A percentile compares a stretch with the other conserved stretches of the same genome.
phyloP scores from a whole-genome alignment of 148 eudicot genomes.

The Rhododendron kiyosumense region DNA sequence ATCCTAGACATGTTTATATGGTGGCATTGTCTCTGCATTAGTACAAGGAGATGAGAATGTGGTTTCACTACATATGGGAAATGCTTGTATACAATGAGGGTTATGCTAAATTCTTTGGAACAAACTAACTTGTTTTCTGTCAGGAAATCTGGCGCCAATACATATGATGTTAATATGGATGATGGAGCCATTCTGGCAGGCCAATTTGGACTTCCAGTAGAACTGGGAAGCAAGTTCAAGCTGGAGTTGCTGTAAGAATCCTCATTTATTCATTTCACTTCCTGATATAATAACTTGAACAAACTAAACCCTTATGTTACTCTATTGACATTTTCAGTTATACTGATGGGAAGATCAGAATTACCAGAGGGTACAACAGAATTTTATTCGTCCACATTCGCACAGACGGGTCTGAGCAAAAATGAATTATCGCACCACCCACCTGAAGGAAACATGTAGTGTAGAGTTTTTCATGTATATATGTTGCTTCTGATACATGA shows the following conservation, averaged over 20 bases:
- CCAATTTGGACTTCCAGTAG: constrained; percentile 74
- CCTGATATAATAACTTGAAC: neutral
- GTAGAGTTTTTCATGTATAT: neutral
- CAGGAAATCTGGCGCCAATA: constrained; percentile 60
- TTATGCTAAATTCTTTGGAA: neutral
- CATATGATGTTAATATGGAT: constrained; percentile 74
- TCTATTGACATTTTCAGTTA: constrained; percentile 44
- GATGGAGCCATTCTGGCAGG: constrained; percentile 80
- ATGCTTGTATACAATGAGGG: neutral
- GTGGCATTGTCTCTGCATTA: neutral
- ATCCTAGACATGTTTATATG: neutral
- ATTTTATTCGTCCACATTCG: constrained; percentile 80
- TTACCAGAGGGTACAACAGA: constrained; percentile 65
- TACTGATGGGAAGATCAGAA: constrained; percentile 71
- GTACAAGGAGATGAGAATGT: neutral
- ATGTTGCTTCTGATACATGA: neutral
- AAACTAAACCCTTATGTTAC: neutral
- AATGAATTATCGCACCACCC: constrained; percentile 6
- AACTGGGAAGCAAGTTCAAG: constrained; percentile 61
- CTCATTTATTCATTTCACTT: neutral
- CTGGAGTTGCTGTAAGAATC: constrained; percentile 71
- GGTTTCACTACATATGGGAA: neutral
- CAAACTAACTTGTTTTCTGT: constrained; percentile 10
- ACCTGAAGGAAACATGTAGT: neutral
- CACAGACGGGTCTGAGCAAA: constrained; percentile 17